A percentile compares a stretch with the other conserved stretches of the same genome.
Evolutionary conservation across 352 stramenopile species (phyloP).

Genomic region (Globisporangium cederbergense): DNA sequence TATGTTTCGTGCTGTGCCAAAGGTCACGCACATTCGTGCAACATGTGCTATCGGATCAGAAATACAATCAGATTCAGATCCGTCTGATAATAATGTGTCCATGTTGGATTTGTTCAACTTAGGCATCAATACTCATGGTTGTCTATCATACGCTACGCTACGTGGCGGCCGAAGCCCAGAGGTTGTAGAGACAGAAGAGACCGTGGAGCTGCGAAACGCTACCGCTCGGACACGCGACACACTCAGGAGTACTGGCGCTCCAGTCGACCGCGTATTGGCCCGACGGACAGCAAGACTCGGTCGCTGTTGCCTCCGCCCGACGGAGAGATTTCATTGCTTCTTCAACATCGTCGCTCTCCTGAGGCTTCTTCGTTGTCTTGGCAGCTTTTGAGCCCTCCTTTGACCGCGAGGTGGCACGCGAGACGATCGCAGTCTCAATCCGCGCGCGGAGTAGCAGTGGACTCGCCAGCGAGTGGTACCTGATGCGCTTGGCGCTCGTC

Average conservation of each 20-base stretch:
- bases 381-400: background rate
- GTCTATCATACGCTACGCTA: too few relatives aligned
- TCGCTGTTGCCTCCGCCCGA: background rate
- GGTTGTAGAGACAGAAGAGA: constrained; percentile 1
- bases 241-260: background rate
- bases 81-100: background rate
- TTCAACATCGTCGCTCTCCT: background rate
- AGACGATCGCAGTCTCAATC: background rate
- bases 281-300: background rate
- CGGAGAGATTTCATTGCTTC: background rate
- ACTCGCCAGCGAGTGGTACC: background rate
- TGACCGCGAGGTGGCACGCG: background rate
- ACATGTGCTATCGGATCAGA: background rate
- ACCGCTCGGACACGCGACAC: background rate
- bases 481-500: background rate
- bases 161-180: background rate
- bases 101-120: background rate
- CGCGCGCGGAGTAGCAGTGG: background rate
- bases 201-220: constrained; percentile 5
- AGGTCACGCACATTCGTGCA: constrained; percentile 5
- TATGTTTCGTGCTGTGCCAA: background rate
- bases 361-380: background rate
- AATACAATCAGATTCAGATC: background rate
- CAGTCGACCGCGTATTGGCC: constrained; percentile 1
- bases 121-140: too few relatives aligned